A percentile compares a stretch with the other conserved stretches of the same genome.
Conservation (phyloP, 805 yeast genomes). For the Kazachstania bromeliacearum region DNA sequence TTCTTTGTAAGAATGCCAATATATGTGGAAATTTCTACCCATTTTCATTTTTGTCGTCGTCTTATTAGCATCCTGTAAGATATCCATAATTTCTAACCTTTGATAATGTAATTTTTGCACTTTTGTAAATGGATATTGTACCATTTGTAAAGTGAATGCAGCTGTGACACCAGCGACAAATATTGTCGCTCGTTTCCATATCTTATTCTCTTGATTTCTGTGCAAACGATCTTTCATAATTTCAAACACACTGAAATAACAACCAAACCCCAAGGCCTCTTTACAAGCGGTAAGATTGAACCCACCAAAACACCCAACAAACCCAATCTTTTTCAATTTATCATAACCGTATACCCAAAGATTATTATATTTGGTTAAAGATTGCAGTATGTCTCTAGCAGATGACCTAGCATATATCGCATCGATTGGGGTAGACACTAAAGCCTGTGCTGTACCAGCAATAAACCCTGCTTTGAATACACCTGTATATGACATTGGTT, state of each 20-base stretch:
- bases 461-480: conserved; percentile 70
- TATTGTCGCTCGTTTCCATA: conserved; percentile 30
- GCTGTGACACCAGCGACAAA: conserved; percentile 84
- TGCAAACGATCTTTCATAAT: conserved; percentile 62
- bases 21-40: no score
- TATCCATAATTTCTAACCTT: conserved; percentile 52
- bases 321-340: conserved; percentile 65
- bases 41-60: no score
- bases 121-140: conserved; percentile 76
- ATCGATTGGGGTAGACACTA: conserved; percentile 89
- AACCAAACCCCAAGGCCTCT: conserved; percentile 76
- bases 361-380: conserved; percentile 46
- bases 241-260: conserved; percentile 76
- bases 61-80: conserved; percentile 35
- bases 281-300: conserved; percentile 67
- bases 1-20: conserved; percentile 50
- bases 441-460: conserved; percentile 82
- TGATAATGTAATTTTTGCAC: conserved; percentile 72
- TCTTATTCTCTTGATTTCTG: conserved; percentile 32
- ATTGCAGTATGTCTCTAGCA: conserved; percentile 61
- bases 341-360: conserved; percentile 68
- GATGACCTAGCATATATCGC: conserved; percentile 79
- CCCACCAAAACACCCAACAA: conserved; percentile 84
- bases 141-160: conserved; percentile 61
- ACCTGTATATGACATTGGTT: conserved; percentile 27